Percentiles rank a stretch among this genome's conserved stretches.
Evolutionary conservation across 176 grass and related monocot genomes (phyloP).

Genomic region (Rhynchospora pubera): DNA sequence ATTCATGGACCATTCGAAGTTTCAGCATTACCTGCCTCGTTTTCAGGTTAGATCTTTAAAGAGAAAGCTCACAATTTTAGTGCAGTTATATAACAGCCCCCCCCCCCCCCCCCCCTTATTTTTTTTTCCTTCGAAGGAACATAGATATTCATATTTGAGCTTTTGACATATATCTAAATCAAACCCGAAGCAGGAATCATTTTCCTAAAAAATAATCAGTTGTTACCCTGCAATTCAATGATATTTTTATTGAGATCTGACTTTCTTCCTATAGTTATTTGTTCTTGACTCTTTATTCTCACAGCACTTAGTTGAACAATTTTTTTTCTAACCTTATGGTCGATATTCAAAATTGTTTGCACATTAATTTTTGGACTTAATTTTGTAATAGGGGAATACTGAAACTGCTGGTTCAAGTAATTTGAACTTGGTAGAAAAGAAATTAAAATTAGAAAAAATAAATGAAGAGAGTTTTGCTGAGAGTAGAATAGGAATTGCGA

Average conservation of each 20-base stretch:
- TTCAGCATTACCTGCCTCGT: conserved; percentile 27
- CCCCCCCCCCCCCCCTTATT: no score
- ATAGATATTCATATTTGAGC: neutral
- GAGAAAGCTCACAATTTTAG: neutral
- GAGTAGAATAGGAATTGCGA: conserved; percentile 55
- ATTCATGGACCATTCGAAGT: conserved; percentile 50
- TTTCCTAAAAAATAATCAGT: neutral
- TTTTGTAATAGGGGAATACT: neutral
- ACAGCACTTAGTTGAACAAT: neutral
- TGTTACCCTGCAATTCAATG: neutral
- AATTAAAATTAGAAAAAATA: neutral
- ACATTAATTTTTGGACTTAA: neutral
- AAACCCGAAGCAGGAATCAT: neutral
- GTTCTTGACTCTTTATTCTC: neutral
- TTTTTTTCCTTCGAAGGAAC: no score
- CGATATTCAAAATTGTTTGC: neutral
- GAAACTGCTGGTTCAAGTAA: conserved; percentile 18
- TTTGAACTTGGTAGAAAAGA: neutral
- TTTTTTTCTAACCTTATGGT: neutral
- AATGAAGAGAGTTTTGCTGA: neutral
- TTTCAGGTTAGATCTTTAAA: conserved; percentile 30
- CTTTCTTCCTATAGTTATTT: neutral
- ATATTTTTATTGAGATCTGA: neutral
- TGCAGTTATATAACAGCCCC: neutral
- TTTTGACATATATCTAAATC: neutral